Conservation (phyloP, 306 rosid species). For the Medicago ruthenica region DNA sequence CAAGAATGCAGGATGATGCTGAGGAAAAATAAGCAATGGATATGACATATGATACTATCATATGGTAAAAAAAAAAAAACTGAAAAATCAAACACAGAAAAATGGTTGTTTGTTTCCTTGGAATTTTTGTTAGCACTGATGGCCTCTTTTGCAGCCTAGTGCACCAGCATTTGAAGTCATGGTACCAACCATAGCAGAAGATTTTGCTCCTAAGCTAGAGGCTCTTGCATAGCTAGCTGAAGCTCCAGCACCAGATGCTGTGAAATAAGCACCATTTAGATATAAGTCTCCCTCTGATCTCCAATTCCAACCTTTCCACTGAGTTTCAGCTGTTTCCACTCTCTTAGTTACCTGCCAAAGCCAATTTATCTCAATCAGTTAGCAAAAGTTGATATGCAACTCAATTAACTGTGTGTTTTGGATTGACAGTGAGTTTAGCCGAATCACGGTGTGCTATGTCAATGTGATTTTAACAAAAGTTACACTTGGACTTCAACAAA, state of each 20-base stretch:
- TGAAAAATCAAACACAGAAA: conserved; percentile 45
- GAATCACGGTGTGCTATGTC: background rate
- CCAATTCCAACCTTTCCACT: conserved; percentile 96
- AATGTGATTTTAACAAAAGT: background rate
- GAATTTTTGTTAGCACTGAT: conserved; percentile 63
- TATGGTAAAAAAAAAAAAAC: conserved; percentile 47
- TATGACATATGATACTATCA: conserved; percentile 38
- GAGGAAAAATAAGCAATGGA: conserved; percentile 46
- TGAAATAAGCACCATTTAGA: conserved; percentile 90
- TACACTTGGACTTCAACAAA: background rate
- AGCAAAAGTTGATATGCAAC: conserved; percentile 14
- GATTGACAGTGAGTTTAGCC: background rate
- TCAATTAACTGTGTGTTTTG: background rate
- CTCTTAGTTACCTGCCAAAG: conserved; percentile 83
- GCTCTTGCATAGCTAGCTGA: conserved; percentile 96
- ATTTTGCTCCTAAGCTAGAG: conserved; percentile 97
- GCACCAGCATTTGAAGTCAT: conserved; percentile 86
- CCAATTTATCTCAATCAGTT: conserved; percentile 18
- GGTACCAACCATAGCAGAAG: conserved; percentile 89
- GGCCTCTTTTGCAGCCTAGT: conserved; percentile 82
- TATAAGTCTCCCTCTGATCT: conserved; percentile 93
- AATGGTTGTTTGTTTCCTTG: conserved; percentile 40
- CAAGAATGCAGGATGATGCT: conserved; percentile 51
- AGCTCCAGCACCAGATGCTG: conserved; percentile 98
- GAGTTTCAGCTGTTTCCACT: conserved; percentile 69